Evolutionary conservation across 2,329 filamentous ascomycete species (phyloP), one percentile per base, ranked within the genome.

Genomic region (Cordyceps militaris): DNA sequence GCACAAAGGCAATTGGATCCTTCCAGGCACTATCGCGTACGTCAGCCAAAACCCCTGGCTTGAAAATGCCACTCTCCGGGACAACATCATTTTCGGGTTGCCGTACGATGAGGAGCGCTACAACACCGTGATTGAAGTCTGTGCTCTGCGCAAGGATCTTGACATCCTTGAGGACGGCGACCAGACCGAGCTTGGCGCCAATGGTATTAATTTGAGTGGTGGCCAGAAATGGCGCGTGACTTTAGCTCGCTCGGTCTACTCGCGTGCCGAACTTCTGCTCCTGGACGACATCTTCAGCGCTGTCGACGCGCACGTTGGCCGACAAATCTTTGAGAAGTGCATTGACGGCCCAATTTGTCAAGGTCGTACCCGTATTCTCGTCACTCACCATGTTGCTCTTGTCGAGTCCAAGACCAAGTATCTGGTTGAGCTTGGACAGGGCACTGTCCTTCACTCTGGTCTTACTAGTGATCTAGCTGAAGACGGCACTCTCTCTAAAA

Each of bases 261-360:
- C 88, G 2, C 79, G 89, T 14, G 88, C 88, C 1, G 85, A 87
- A 0, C 85, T 91, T 61, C 74, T 95, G 5, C 75, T 94, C 19
- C 77, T 94, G 65, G 90, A 95, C 68, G 90, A 95, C 66, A 89
- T 93, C 42, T 92, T 95, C 69, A 90, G 86, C 66, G 85, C 89
- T 10, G 83, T 94, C 9, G 90, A 95, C 69, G 86, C 88, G 3
- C 88, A 92, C 65, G 89, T 91, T 30, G 89, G 89, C 16, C 82
- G 87, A 28, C 87, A 90, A 64, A 85, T 93, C 50, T 91, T 89
- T 63, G 87, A 92, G 62, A 80, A 89, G 58, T 91, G 86, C 60
- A 75, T 93, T 3, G 85, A 81, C 2, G 89, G 89, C 5, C 81
- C 87, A 51, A 77, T 93, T 9, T 86, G 86, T 60, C 71, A 77